Conservation (phyloP, 192 early-diverging fungal species). For the Lobosporangium transversale region DNA sequence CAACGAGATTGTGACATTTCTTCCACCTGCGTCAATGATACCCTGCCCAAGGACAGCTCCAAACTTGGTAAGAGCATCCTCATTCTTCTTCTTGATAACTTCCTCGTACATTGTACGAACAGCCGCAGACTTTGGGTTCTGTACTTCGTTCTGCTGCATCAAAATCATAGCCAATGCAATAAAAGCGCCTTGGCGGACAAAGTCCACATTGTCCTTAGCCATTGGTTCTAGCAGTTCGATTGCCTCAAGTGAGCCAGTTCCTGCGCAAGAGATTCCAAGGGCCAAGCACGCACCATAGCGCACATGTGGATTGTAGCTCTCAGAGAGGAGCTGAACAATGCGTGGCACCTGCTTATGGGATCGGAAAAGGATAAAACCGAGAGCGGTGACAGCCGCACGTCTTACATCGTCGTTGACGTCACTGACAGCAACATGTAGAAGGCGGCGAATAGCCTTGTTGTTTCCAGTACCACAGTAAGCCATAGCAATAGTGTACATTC, state of each 20-base stretch:
- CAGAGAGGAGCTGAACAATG: conserved; percentile 95
- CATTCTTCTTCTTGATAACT: conserved; percentile 92
- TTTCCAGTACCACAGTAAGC: conserved; percentile 98
- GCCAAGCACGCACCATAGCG: conserved; percentile 96
- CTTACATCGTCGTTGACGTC: conserved; percentile 99
- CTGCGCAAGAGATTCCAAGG: conserved; percentile 97
- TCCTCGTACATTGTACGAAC: conserved; percentile 89
- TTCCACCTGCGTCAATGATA: conserved; percentile 97
- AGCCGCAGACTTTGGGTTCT: conserved; percentile 79
- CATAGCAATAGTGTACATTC: conserved; percentile 97
- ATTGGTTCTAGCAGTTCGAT: conserved; percentile 95
- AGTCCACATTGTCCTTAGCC: conserved; percentile 97
- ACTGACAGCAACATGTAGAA: conserved; percentile 97
- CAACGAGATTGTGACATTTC: conserved; percentile 96
- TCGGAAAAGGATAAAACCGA: conserved; percentile 94
- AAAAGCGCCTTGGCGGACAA: conserved; percentile 96
- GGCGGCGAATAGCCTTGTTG: conserved; percentile 93
- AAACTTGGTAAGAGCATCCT: conserved; percentile 93
- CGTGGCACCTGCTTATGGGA: conserved; percentile 97
- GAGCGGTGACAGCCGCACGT: conserved; percentile 95
- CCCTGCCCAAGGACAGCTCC: conserved; percentile 96
- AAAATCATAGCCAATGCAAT: conserved; percentile 96
- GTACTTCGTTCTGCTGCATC: conserved; percentile 93
- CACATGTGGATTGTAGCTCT: conserved; percentile 99
- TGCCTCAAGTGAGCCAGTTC: conserved; percentile 91